Conservation (phyloP, 2,329 filamentous ascomycete species). For the Cladosporium sp. region DNA sequence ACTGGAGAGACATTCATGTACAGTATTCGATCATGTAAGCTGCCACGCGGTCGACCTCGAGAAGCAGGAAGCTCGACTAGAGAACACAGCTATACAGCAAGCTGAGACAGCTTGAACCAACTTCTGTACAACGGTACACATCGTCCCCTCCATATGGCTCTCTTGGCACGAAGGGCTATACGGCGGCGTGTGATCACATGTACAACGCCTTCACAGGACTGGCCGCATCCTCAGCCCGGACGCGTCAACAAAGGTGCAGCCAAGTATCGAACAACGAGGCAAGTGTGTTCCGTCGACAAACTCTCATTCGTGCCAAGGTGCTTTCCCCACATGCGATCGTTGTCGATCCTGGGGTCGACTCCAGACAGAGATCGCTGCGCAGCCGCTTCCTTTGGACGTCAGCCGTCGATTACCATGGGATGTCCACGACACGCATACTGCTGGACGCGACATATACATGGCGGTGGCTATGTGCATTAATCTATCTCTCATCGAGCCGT, state of each 20-base stretch:
- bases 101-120: not conserved
- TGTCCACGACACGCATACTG: not conserved
- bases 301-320: slow-evolving; percentile 13
- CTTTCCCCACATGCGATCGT: slow-evolving; percentile 2
- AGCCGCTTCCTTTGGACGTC: not conserved
- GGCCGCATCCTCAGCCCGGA: slow-evolving; percentile 6
- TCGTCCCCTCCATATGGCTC: not conserved
- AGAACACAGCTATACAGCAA: not conserved
- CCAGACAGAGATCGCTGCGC: not conserved
- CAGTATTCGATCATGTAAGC: not conserved
- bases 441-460: not conserved
- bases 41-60: not conserved
- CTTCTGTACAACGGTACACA: not conserved
- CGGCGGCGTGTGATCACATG: not conserved
- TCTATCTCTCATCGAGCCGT: not conserved
- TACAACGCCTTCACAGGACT: slow-evolving; percentile 4
- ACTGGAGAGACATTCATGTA: not conserved
- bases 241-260: slow-evolving; percentile 15
- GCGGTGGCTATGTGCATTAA: not conserved
- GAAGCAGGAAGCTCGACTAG: not conserved
- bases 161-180: not conserved
- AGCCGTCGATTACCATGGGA: slow-evolving; percentile 6
- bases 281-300: slow-evolving; percentile 4
- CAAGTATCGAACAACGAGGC: slow-evolving; percentile 11
- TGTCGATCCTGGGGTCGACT: slow-evolving; percentile 14